Percentiles rank a stretch among this genome's conserved stretches.
Conservation (phyloP, 257 asterid species). For the Jacaranda copaia region DNA sequence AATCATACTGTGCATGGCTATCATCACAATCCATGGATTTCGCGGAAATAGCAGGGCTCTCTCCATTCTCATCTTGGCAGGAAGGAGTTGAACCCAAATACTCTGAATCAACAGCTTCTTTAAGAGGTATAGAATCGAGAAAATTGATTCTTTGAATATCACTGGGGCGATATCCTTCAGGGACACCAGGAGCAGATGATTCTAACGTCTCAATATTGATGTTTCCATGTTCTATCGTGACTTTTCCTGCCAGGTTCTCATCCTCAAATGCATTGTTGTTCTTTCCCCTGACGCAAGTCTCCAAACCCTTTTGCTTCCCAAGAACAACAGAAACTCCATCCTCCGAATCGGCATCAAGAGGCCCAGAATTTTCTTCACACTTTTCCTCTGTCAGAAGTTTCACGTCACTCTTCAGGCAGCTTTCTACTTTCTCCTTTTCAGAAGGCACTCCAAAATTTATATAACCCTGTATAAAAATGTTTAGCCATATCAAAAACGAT, state of each 20-base stretch:
- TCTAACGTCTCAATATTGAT: conserved; percentile 44
- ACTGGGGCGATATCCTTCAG: conserved; percentile 39
- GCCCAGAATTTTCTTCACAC: conserved; percentile 50
- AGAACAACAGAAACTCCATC: conserved; percentile 73
- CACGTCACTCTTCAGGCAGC: conserved; percentile 56
- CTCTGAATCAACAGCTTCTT: conserved; percentile 43
- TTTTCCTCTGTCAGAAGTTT: conserved; percentile 68
- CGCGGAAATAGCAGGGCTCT: conserved; percentile 39
- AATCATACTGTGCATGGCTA: conserved; percentile 42
- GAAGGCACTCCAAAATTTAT: conserved; percentile 94
- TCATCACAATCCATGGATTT: conserved; percentile 34
- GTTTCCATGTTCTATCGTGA: conserved; percentile 39
- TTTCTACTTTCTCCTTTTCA: conserved; percentile 60
- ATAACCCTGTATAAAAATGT: conserved; percentile 69
- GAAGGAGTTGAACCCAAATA: conserved; percentile 41
- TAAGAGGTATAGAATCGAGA: conserved; percentile 41
- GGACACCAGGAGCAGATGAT: conserved; percentile 46
- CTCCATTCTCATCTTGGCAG: conserved; percentile 48
- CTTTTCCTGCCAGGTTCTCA: conserved; percentile 45
- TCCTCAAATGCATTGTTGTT: conserved; percentile 49
- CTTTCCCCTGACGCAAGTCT: conserved; percentile 45
- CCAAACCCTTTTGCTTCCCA: conserved; percentile 62
- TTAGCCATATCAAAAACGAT: conserved; percentile 31
- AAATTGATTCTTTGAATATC: conserved; percentile 50
- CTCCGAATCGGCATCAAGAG: conserved; percentile 61